Conservation (phyloP, 2,329 filamentous ascomycete genomes). For the Epichloe elymi region DNA sequence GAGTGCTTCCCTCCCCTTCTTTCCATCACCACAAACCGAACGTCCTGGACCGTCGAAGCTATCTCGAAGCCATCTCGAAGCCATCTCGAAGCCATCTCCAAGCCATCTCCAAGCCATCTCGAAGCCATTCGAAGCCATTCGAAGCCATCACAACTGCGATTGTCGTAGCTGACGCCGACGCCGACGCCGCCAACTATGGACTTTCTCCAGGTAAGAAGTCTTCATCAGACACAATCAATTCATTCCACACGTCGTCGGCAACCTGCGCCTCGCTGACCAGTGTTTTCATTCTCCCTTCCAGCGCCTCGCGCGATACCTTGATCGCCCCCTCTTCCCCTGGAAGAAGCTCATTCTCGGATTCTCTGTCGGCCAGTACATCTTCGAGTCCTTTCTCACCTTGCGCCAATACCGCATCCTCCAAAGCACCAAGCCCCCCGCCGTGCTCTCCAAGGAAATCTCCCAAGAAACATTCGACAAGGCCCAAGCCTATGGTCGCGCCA, state of each 20-base stretch:
- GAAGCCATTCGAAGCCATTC: neutral
- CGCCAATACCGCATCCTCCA: conserved; percentile 84
- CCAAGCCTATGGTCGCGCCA: conserved; percentile 91
- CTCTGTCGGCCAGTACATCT: conserved; percentile 77
- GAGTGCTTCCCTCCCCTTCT: neutral
- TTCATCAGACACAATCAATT: too few relatives aligned
- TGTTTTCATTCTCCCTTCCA: conserved; percentile 16
- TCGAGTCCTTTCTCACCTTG: conserved; percentile 79
- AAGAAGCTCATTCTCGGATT: conserved; percentile 94
- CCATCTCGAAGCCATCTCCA: neutral
- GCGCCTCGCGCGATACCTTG: conserved; percentile 72
- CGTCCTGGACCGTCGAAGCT: conserved; percentile 1
- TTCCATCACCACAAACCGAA: neutral
- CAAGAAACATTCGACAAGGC: conserved; percentile 89
- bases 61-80: conserved; percentile 1
- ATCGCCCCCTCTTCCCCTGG: conserved; percentile 91
- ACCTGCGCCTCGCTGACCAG: neutral
- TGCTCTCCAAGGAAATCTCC: conserved; percentile 77
- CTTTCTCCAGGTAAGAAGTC: conserved; percentile 30
- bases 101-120: neutral
- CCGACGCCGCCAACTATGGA: conserved; percentile 21
- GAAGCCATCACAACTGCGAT: conserved; percentile 1
- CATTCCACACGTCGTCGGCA: too few relatives aligned
- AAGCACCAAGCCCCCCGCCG: conserved; percentile 71
- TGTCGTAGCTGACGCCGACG: neutral